A percentile compares a stretch with the other conserved stretches of the same genome.
Evolutionary conservation across 805 yeast genomes (phyloP).

Genomic region (Torulaspora microellipsoides): DNA sequence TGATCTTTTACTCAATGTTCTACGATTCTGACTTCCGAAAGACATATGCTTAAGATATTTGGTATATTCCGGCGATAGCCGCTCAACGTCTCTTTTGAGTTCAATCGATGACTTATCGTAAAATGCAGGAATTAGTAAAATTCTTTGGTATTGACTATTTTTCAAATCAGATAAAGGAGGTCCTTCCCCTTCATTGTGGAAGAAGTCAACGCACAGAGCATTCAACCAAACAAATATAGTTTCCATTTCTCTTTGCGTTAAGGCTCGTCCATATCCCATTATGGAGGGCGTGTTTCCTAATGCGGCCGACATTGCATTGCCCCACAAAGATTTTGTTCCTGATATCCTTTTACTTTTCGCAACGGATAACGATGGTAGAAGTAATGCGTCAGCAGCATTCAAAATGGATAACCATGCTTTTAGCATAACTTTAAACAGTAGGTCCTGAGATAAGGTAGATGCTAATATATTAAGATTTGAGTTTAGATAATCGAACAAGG

Average conservation of each 20-base stretch:
- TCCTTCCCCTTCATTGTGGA: conserved; percentile 77
- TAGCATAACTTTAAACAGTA: conserved; percentile 61
- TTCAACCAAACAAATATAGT: conserved; percentile 68
- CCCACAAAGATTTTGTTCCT: conserved; percentile 37
- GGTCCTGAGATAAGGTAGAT: conserved; percentile 47
- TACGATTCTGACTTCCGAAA: conserved; percentile 24
- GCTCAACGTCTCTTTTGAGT: conserved; percentile 55
- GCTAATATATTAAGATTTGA: conserved; percentile 63
- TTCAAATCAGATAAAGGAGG: conserved; percentile 64
- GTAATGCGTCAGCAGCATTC: conserved; percentile 59
- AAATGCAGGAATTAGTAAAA: conserved; percentile 58
- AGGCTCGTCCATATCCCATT: conserved; percentile 49
- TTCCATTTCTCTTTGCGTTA: conserved; percentile 59
- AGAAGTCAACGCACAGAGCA: conserved; percentile 62
- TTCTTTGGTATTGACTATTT: conserved; percentile 57
- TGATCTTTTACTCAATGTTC: conserved; percentile 34
- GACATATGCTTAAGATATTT: conserved; percentile 42
- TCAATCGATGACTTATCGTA: conserved; percentile 49
- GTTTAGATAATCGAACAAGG: conserved; percentile 70
- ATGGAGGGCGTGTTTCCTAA: conserved; percentile 32
- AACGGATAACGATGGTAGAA: conserved; percentile 66
- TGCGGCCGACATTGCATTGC: conserved; percentile 48
- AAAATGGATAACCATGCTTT: conserved; percentile 79
- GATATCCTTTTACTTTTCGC: conserved; percentile 33
- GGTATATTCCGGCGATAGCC: conserved; percentile 51